Evolutionary conservation across 768 basidiomycete species (phyloP).

Genomic region (Termitomyces sp.): DNA sequence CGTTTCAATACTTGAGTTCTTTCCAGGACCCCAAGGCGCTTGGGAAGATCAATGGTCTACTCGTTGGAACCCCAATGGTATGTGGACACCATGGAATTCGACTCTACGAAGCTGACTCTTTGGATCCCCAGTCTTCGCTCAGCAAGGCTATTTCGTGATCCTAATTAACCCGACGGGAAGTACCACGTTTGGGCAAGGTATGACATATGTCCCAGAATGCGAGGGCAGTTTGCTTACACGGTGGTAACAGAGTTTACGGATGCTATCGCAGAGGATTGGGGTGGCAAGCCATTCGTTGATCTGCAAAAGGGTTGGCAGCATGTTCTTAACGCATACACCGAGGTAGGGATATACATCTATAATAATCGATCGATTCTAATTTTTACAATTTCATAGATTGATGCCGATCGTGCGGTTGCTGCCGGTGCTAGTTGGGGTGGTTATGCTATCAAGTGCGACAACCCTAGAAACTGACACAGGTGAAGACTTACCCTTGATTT

Average conservation of each 20-base stretch:
- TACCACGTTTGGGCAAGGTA: slow-evolving; percentile 89
- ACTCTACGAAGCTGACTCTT: neutral
- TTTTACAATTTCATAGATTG: slow-evolving; percentile 41
- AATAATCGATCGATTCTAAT: neutral
- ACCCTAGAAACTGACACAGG: neutral
- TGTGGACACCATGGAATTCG: neutral
- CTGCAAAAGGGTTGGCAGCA: slow-evolving; percentile 73
- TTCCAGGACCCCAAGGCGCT: slow-evolving; percentile 65
- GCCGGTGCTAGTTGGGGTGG: slow-evolving; percentile 87
- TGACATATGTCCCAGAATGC: no score
- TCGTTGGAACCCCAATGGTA: slow-evolving; percentile 88
- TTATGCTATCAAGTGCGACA: slow-evolving; percentile 77
- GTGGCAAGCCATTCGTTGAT: slow-evolving; percentile 82
- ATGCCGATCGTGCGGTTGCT: slow-evolving; percentile 64
- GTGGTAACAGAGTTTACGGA: slow-evolving; percentile 66
- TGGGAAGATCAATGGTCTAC: slow-evolving; percentile 94
- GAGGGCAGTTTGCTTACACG: neutral
- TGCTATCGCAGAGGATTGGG: slow-evolving; percentile 78
- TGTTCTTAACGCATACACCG: slow-evolving; percentile 61
- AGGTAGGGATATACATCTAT: slow-evolving; percentile 38
- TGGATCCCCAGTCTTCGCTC: slow-evolving; percentile 58
- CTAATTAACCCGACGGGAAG: slow-evolving; percentile 93
- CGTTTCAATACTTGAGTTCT: neutral
- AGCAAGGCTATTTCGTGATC: slow-evolving; percentile 86
- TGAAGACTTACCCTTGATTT: neutral